These are phyloP conservation scores for Apophysomyces sp. DNA, from an alignment of 371 early-diverging fungal species.

Conservation along the genomic window DNA sequence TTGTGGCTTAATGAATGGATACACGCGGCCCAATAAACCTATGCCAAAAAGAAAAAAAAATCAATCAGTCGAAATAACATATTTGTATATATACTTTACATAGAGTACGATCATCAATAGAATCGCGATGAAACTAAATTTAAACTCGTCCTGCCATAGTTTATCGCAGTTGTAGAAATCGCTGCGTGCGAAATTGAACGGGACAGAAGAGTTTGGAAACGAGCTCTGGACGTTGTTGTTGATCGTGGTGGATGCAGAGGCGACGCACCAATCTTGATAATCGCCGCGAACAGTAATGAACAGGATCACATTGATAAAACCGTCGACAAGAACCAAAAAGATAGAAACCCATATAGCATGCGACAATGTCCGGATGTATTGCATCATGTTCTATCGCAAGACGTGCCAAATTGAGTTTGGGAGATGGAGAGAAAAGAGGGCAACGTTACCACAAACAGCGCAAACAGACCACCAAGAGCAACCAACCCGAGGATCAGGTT, in stretches of 20 bases:
- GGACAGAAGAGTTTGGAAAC: background rate
- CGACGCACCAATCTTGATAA: conserved; percentile 32
- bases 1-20: conserved; percentile 42
- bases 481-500: conserved; percentile 35
- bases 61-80: background rate
- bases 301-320: conserved; percentile 27
- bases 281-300: conserved; percentile 27
- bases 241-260: conserved; percentile 8
- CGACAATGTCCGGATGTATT: conserved; percentile 12
- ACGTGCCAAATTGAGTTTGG: background rate
- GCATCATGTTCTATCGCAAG: background rate
- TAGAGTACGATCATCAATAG: conserved; percentile 37
- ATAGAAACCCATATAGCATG: conserved; percentile 21
- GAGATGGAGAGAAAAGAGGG: no score
- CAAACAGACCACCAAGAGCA: conserved; percentile 27
- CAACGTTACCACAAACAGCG: conserved; percentile 27
- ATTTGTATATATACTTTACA: conserved; percentile 26
- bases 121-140: conserved; percentile 38
- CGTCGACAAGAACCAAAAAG: conserved; percentile 26
- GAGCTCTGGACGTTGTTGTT: background rate
- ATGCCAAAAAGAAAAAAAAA: background rate
- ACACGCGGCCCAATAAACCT: conserved; percentile 49
- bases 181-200: background rate
- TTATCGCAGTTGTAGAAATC: conserved; percentile 47
- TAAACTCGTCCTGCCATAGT: conserved; percentile 45